A percentile compares a stretch with the other conserved stretches of the same genome.
These are phyloP conservation scores for Geotrichum histeridarum DNA, from an alignment of 1,139 yeast genomes.

Conservation along the genomic window DNA sequence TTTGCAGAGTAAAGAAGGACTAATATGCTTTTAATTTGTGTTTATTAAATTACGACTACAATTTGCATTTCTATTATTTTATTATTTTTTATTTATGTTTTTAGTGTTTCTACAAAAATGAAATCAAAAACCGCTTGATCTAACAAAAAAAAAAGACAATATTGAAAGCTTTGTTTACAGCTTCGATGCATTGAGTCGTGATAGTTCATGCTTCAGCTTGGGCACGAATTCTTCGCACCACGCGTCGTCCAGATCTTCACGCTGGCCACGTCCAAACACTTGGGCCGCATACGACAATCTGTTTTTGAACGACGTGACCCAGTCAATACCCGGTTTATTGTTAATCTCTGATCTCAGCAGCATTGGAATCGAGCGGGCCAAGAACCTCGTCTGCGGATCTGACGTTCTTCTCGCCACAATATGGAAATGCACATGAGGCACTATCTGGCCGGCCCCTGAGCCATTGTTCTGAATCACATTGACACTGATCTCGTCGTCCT, in stretches of 20 bases:
- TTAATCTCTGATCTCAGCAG: too few species aligned
- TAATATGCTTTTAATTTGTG: neutral
- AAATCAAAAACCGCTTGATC: neutral
- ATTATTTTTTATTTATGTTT: neutral
- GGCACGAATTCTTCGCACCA: conserved; percentile 25
- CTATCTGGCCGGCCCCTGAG: conserved; percentile 78
- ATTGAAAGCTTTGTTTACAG: neutral
- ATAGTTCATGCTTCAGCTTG: conserved; percentile 12
- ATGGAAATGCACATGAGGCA: conserved; percentile 89
- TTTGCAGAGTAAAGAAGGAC: too few species aligned
- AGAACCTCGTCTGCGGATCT: conserved; percentile 4
- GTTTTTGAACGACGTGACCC: conserved; percentile 17
- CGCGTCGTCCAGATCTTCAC: conserved; percentile 31
- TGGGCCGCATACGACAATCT: conserved; percentile 26
- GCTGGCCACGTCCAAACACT: conserved; percentile 33
- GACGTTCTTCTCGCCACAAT: conserved; percentile 28
- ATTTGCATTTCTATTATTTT: neutral
- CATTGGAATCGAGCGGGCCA: neutral
- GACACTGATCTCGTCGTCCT: conserved; percentile 58
- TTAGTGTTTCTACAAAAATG: neutral
- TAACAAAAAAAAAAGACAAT: neutral
- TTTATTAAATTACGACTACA: neutral
- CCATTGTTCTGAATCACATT: conserved; percentile 85
- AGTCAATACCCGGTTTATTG: neutral
- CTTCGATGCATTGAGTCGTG: neutral